Evolutionary conservation across 192 early-diverging fungal genomes (phyloP).

Genomic region (Coemansia sp.): DNA sequence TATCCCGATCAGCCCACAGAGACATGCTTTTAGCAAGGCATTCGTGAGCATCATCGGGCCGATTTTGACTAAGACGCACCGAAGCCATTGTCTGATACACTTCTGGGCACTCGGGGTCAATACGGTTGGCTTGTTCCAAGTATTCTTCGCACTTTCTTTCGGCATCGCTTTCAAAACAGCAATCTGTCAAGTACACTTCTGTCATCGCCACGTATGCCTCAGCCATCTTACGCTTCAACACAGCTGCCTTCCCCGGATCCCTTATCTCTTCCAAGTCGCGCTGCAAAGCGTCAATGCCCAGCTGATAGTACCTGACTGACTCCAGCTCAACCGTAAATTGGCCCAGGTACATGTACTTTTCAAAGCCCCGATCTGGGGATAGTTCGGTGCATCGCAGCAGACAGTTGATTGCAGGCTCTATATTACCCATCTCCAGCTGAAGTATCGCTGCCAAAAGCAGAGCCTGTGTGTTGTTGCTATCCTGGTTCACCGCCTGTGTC

Average conservation of each 20-base stretch:
- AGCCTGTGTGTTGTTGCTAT: slow-evolving; percentile 58
- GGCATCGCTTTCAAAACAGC: slow-evolving; percentile 90
- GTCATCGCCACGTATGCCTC: slow-evolving; percentile 89
- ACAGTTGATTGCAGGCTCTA: slow-evolving; percentile 65
- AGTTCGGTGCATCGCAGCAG: slow-evolving; percentile 56
- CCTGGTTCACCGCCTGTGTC: slow-evolving; percentile 61
- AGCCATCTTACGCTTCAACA: slow-evolving; percentile 66
- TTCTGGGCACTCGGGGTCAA: slow-evolving; percentile 76
- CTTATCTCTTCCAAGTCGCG: slow-evolving; percentile 46
- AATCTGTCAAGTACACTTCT: slow-evolving; percentile 91
- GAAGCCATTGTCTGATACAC: slow-evolving; percentile 87
- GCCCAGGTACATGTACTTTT: slow-evolving; percentile 88
- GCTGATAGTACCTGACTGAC: slow-evolving; percentile 66
- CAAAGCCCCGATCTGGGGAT: slow-evolving; percentile 64
- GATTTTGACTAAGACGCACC: slow-evolving; percentile 81
- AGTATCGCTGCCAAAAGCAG: slow-evolving; percentile 71
- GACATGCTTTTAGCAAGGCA: slow-evolving; percentile 65
- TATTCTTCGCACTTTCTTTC: slow-evolving; percentile 80
- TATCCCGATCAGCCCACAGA: slow-evolving; percentile 67
- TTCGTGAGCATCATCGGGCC: slow-evolving; percentile 72
- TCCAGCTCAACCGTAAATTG: slow-evolving; percentile 68
- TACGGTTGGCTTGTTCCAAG: slow-evolving; percentile 62
- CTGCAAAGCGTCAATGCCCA: slow-evolving; percentile 68
- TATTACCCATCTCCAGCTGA: slow-evolving; percentile 71
- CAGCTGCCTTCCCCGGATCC: slow-evolving; percentile 35